Base-by-base conservation (phyloP, 768 basidiomycete species). In the Kwoniella mangroviensis region DNA sequence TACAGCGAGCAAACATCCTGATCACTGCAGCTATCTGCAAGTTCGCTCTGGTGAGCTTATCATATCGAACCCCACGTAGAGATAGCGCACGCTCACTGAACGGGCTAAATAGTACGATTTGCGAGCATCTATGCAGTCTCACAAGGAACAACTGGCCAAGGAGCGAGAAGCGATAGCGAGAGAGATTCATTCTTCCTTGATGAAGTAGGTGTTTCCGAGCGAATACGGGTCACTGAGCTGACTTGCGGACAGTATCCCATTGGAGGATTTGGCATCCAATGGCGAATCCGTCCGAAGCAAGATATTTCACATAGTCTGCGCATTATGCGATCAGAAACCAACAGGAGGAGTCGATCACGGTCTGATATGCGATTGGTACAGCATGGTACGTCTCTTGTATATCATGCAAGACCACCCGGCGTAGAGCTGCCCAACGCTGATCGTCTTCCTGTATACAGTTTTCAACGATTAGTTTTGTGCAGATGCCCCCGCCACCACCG, bases 1-100 rank as follows among this genome's bases (percentile, higher is more conserved):
- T 81, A 71, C 78, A 81, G 68, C 66, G 78, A 49, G 80, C 80
- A 7, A 81, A 81, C 59, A 69, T 81, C 1, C 51, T 81, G 21
- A 79, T 81, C 45, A 81, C 80, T 4, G 78, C 80, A 10, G 80
- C 80, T 13, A 79, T 79, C 28, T 75, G 73, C 28, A 81, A 79
- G 40, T 81, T 81, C 69, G 80, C 80, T 24, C 60, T 81, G 66
- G 80, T 81, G 52, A 71, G 79, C 34, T 34, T 34, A 34, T 34
- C 34, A 34, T 34, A 34, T 34, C 6, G 34, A 34, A 34, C 34
- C 34, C 6, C 34, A 34, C 4, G 34, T 34, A 7, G 34, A 34
- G 34, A 34, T 34, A 7, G 6, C 34, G 34, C 34, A 34, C 34
- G 34, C 34, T 34, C 34, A 34, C 34, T 34, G 34, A 34, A 34